Evolutionary conservation across 768 basidiomycete species (phyloP).

Genomic region (Rossbeevera mucosa): DNA sequence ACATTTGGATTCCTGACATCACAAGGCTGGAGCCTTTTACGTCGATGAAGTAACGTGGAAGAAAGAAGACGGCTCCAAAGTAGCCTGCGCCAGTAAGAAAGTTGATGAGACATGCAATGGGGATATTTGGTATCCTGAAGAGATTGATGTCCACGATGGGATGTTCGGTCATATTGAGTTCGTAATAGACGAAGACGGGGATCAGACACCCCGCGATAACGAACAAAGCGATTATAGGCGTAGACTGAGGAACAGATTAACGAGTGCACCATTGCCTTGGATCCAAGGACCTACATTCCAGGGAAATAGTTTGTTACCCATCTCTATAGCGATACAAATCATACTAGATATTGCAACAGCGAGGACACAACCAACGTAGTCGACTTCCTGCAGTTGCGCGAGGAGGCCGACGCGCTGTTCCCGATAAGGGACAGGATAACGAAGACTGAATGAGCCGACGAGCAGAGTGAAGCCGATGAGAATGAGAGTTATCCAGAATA

Average conservation of each 20-base stretch:
- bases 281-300: constrained; percentile 27
- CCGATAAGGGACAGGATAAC: constrained; percentile 32
- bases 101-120: constrained; percentile 34
- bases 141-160: constrained; percentile 33
- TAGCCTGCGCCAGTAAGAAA: constrained; percentile 37
- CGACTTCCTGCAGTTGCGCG: constrained; percentile 32
- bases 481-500: constrained; percentile 40
- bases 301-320: constrained; percentile 35
- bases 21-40: constrained; percentile 32
- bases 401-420: constrained; percentile 30
- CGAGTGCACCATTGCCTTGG: neutral
- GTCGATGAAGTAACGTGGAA: constrained; percentile 38
- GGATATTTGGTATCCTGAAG: constrained; percentile 33
- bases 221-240: constrained; percentile 28
- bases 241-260: constrained; percentile 19
- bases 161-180: constrained; percentile 30
- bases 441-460: constrained; percentile 25
- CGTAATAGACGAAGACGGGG: constrained; percentile 33
- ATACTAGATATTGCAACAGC: constrained; percentile 33
- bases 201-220: constrained; percentile 29
- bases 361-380: constrained; percentile 29
- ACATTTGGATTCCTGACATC: constrained; percentile 33
- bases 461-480: constrained; percentile 30
- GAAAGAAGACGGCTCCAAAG: constrained; percentile 35
- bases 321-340: constrained; percentile 36